Base-by-base conservation (phyloP, 208 protist species). In the Porcisia deanei region DNA sequence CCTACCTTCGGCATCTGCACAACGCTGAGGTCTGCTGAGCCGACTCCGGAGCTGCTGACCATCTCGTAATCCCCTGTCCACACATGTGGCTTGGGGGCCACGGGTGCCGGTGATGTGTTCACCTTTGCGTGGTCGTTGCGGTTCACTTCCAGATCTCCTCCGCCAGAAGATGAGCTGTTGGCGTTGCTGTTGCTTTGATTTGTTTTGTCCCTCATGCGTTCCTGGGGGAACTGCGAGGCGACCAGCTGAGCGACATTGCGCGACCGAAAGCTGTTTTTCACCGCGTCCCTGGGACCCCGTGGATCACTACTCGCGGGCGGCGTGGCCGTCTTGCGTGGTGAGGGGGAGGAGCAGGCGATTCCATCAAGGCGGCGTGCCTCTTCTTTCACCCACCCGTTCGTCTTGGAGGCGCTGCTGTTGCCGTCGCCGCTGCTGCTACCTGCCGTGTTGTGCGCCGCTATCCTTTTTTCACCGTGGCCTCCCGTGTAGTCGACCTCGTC, bases 341-440 rank as follows among this genome's bases (percentile, higher is more conserved):
- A 52, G n/a, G n/a, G 8, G 9, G n/a, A 45, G 41, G 43, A 8
- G 64, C 22, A 20, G 10, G 25, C 49, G 37, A 30, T 30, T 30
- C 30, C 30, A 30, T 85, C 70, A 30, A 85, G 61, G 14, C 77
- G 76, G 14, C 81, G 81, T 22, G 58, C 77, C 73, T 81, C 76
- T 65, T 85, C 81, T 30, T 71, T 73, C 25, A 85, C 81, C 81
- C 81, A 85, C 12, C 81, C 77, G 47, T 66, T 73, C 14, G 76
- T 76, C 53, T 52, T 68, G 18, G 60, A 43, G 25, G 52, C 30
- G 30, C 30, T 30, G 30, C 30, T 61, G 49, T 71, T 54, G 39
- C 25, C 64, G 9, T 5, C 43, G 22, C 37, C 20, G 41, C 64
- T 34, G 53, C 53, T 18, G 43, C n/a, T 52, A 20, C 43, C 39